Conservation (phyloP, 306 rosid species). For the Pyrus pyrifolia region DNA sequence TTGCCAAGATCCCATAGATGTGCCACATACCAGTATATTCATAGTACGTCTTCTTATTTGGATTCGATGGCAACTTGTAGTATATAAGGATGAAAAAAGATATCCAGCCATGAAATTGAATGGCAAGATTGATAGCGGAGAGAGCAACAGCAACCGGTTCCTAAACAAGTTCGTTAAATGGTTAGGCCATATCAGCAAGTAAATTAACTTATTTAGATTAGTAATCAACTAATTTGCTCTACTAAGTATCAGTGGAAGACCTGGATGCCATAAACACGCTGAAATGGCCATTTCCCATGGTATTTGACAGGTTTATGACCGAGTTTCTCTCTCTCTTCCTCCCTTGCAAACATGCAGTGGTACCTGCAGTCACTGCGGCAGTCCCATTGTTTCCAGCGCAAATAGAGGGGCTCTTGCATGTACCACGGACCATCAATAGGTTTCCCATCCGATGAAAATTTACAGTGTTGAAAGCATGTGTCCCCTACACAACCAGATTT, state of each 20-base stretch:
- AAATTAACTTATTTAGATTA: background rate
- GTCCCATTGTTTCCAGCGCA: slow-evolving; percentile 98
- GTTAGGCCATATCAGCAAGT: slow-evolving; percentile 11
- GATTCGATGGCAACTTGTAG: slow-evolving; percentile 73
- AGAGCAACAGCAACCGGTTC: slow-evolving; percentile 93
- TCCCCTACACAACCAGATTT: slow-evolving; percentile 82
- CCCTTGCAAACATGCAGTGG: slow-evolving; percentile 84
- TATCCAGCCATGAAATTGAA: slow-evolving; percentile 98
- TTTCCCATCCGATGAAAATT: slow-evolving; percentile 94
- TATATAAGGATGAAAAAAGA: slow-evolving; percentile 87
- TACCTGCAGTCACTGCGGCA: slow-evolving; percentile 86
- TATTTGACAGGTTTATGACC: slow-evolving; percentile 77
- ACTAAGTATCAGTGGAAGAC: slow-evolving; percentile 29
- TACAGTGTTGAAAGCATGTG: slow-evolving; percentile 91
- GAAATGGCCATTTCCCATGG: slow-evolving; percentile 94
- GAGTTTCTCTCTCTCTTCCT: slow-evolving; percentile 69
- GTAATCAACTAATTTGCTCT: background rate
- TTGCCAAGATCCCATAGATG: slow-evolving; percentile 69
- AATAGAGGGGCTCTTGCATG: slow-evolving; percentile 85
- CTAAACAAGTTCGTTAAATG: slow-evolving; percentile 28
- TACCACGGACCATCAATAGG: slow-evolving; percentile 98
- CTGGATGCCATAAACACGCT: slow-evolving; percentile 90
- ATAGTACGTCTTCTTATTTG: slow-evolving; percentile 63
- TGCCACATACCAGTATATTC: slow-evolving; percentile 93
- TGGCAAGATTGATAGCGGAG: slow-evolving; percentile 84